Evolutionary conservation across 2,329 filamentous ascomycete species (phyloP), one percentile per base, ranked within the genome.

Genomic region (Arthrinium puccinioides): DNA sequence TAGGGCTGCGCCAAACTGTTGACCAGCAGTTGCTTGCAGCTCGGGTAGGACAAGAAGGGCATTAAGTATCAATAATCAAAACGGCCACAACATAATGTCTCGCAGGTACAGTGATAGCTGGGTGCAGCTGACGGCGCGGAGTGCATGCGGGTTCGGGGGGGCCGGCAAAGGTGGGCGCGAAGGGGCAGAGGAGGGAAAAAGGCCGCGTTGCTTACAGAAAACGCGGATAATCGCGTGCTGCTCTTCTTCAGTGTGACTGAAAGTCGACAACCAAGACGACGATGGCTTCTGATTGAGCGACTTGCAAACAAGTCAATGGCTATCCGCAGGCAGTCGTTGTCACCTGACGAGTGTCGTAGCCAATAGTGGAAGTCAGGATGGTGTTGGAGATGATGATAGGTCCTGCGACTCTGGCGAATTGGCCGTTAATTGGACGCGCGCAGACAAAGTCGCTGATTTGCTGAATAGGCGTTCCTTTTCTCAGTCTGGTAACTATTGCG

Each of bases 351-450:
- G 42, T 11, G 38, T 43, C 41, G 54, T 46, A 57, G 51, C 70
- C 72, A 76, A 76, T 75, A 52, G 52, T 58, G 57, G 57, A 37
- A 49, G 46, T 55, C 57, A 69, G 48, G 51, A 44, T 43, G 55
- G 59, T 49, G 61, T 52, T 69, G 52, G 54, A 53, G 61, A 63
- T 58, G 57, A 55, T 73, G 69, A 75, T 74, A 75, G 72, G 70
- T 58, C 53, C 64, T 54, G 66, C 51, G 49, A 37, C 47, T n/a
- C n/a, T n/a, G n/a, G n/a, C n/a, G 51, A 49, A 49, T 49, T 54
- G 47, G 53, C 52, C 56, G 54, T 53, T 51, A 53, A 51, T 48
- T 53, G 49, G 51, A 50, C 52, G 35, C 14, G 53, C 56, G 57
- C 52, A 51, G 57, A 54, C 55, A 56, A 59, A 59, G 52, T 59